These are phyloP conservation scores for Hordeum marinum DNA, from an alignment of 176 grass and related monocot species.

Conservation along the genomic window DNA sequence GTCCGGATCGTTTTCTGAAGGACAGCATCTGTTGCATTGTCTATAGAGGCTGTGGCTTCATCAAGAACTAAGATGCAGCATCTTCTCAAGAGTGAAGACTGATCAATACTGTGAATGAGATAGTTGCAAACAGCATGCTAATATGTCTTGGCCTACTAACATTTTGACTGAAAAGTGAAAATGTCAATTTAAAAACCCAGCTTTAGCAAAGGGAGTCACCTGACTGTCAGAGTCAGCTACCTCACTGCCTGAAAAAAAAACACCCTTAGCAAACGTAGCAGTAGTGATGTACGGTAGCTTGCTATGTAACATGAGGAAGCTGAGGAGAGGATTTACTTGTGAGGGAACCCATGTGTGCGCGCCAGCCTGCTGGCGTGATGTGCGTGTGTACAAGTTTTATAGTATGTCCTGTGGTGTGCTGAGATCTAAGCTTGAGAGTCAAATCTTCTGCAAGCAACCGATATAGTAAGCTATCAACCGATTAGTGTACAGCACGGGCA, in stretches of 20 bases:
- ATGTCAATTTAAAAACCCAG: no score
- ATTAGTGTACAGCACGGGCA: no score
- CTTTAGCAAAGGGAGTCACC: slow-evolving; percentile 52
- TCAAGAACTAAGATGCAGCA: slow-evolving; percentile 74
- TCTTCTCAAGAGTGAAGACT: slow-evolving; percentile 66
- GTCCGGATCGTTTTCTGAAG: slow-evolving; percentile 81
- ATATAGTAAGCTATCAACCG: no score
- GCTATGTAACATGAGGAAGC: slow-evolving; percentile 19
- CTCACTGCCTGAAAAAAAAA: slow-evolving; percentile 9
- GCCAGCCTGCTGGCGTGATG: no score
- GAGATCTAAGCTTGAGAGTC: no score
- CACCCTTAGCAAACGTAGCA: no score
- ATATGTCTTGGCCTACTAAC: background rate
- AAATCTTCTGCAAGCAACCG: no score
- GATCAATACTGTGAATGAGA: background rate
- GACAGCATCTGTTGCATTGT: slow-evolving; percentile 86
- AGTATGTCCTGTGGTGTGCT: no score
- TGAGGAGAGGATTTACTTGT: background rate
- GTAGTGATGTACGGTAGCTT: background rate
- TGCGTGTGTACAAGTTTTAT: no score
- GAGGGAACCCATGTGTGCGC: background rate
- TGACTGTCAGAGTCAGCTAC: slow-evolving; percentile 18
- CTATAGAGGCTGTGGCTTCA: slow-evolving; percentile 80
- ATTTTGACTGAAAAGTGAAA: no score
- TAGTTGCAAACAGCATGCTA: background rate